phyloP scores from a whole-genome alignment of 1,284 basidiomycete species.

The Ceratobasidium sp. region DNA sequence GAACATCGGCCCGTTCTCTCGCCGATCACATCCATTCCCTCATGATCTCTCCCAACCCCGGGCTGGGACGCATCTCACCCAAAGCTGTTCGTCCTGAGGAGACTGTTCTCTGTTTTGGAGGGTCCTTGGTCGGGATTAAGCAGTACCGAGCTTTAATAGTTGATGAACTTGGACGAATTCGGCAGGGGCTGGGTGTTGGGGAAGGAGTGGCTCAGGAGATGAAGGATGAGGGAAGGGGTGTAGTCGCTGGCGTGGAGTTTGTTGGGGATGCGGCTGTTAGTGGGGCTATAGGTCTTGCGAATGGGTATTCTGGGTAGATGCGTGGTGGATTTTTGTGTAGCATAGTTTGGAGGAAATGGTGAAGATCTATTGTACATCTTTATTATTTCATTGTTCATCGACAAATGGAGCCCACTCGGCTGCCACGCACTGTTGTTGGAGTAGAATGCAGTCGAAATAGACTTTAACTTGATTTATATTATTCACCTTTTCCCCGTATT shows the following conservation, averaged over 20 bases:
- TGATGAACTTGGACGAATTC: conserved; percentile 64
- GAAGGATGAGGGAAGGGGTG: conserved; percentile 63
- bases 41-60: conserved; percentile 53
- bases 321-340: neutral
- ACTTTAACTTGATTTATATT: too few species aligned
- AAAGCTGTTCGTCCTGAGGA: conserved; percentile 63
- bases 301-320: conserved; percentile 24
- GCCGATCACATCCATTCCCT: conserved; percentile 70
- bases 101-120: conserved; percentile 71
- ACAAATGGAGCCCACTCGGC: too few species aligned
- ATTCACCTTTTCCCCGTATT: too few species aligned
- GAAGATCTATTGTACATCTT: too few species aligned
- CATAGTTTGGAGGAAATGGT: too few species aligned
- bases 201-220: conserved; percentile 74
- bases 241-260: conserved; percentile 70
- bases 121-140: conserved; percentile 47
- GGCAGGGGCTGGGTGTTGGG: conserved; percentile 66
- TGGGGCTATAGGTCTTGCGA: conserved; percentile 65
- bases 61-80: neutral
- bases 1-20: conserved; percentile 62
- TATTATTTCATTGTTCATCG: too few species aligned
- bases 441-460: too few species aligned
- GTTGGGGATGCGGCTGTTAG: conserved; percentile 72
- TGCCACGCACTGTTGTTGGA: too few species aligned
- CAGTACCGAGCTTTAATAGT: conserved; percentile 60